Percentiles rank a stretch among this genome's conserved stretches.
phyloP scores from a whole-genome alignment of 1,139 yeast genomes.

The Yamadazyma kanchanaburiensis region DNA sequence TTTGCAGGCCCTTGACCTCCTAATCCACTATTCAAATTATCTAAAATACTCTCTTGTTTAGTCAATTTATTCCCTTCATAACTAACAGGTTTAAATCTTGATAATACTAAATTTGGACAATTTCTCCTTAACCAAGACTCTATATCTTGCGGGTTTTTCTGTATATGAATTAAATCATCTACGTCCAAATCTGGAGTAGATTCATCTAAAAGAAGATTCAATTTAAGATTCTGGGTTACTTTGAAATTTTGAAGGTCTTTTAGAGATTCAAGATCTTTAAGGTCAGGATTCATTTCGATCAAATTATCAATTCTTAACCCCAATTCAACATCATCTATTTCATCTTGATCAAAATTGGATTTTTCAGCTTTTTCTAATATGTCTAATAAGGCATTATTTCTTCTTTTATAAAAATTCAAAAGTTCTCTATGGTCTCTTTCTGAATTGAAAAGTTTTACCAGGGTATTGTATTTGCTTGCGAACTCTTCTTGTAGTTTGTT shows the following conservation, averaged over 20 bases:
- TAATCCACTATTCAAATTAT: constrained; percentile 9
- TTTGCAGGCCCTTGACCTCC: constrained; percentile 4
- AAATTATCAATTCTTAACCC: constrained; percentile 20
- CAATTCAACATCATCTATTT: constrained; percentile 9
- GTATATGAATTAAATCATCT: constrained; percentile 34
- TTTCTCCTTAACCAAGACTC: constrained; percentile 41
- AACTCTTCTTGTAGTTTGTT: constrained; percentile 12
- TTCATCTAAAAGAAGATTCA: constrained; percentile 20
- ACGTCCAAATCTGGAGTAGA: constrained; percentile 35
- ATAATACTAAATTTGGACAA: constrained; percentile 30
- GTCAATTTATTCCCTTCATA: constrained; percentile 15
- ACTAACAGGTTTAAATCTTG: constrained; percentile 33
- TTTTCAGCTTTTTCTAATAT: constrained; percentile 19
- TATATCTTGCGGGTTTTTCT: constrained; percentile 37
- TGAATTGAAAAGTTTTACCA: constrained; percentile 20
- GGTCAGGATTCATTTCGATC: constrained; percentile 19
- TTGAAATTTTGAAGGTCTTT: constrained; percentile 3
- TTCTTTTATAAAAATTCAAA: constrained; percentile 30
- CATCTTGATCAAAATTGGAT: constrained; percentile 19
- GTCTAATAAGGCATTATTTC: constrained; percentile 37
- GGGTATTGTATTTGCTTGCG: constrained; percentile 8
- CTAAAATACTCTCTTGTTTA: constrained; percentile 11
- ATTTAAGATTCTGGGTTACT: constrained; percentile 5
- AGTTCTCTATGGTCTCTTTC: constrained; percentile 36
- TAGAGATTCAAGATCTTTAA: constrained; percentile 12